These are phyloP conservation scores for Neurospora sp. DNA, from an alignment of 495 filamentous ascomycete species.

Conservation along the genomic window DNA sequence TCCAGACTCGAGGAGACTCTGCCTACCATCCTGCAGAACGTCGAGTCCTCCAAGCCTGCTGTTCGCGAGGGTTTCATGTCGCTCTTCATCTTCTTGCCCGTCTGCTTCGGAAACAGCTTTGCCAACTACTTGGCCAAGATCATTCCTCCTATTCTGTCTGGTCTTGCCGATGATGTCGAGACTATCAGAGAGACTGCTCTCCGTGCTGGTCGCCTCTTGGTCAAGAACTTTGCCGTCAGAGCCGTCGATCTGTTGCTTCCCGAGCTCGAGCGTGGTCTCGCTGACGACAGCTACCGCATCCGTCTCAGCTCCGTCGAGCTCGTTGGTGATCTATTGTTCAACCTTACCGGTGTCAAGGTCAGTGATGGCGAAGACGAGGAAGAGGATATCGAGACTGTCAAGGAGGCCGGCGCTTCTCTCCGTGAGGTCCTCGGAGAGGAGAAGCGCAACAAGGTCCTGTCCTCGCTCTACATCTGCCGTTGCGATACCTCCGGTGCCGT, in stretches of 20 bases:
- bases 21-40: constrained; percentile 93
- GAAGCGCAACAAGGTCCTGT: constrained; percentile 88
- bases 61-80: constrained; percentile 99
- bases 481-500: constrained; percentile 94
- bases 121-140: constrained; percentile 90
- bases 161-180: constrained; percentile 91
- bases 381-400: constrained; percentile 64
- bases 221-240: constrained; percentile 94
- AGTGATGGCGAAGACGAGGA: constrained; percentile 65
- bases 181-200: constrained; percentile 90
- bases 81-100: constrained; percentile 95
- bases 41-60: constrained; percentile 77
- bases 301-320: constrained; percentile 95
- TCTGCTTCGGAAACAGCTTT: constrained; percentile 98
- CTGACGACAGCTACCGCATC: constrained; percentile 92
- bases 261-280: constrained; percentile 89
- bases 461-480: constrained; percentile 91
- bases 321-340: constrained; percentile 94
- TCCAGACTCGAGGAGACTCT: constrained; percentile 88
- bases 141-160: constrained; percentile 89
- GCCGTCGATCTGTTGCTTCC: constrained; percentile 90
- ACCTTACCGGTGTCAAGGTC: constrained; percentile 87
- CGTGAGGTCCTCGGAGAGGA: constrained; percentile 91
- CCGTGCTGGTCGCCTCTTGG: constrained; percentile 81
- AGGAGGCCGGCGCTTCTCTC: constrained; percentile 80